Percentiles rank a stretch among this genome's conserved stretches.
phyloP scores from a whole-genome alignment of 371 early-diverging fungal species.

The Batkoa obscura region DNA sequence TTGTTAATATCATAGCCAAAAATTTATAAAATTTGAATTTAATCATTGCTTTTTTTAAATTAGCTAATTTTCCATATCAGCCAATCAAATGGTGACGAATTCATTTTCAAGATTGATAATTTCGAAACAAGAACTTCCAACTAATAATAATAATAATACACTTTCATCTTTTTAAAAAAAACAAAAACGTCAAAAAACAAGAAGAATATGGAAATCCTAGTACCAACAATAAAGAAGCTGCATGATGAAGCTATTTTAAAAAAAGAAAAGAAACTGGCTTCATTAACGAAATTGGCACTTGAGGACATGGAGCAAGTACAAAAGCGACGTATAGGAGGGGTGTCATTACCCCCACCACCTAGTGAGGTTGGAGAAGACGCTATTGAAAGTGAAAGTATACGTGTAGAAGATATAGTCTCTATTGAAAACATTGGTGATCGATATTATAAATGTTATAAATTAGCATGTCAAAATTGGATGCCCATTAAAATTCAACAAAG shows the following conservation, averaged over 20 bases:
- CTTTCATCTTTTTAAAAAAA: no score
- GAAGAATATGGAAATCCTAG: slow-evolving; percentile 3
- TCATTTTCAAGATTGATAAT: no score
- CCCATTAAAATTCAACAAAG: slow-evolving; percentile 7
- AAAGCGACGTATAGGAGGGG: background rate
- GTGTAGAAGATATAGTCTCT: background rate
- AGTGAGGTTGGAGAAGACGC: background rate
- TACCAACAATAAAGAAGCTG: background rate
- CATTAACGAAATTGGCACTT: background rate
- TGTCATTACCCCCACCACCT: slow-evolving; percentile 4
- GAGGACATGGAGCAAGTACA: slow-evolving; percentile 4
- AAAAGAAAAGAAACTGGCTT: background rate
- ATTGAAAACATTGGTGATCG: background rate
- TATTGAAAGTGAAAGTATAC: background rate
- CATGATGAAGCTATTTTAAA: background rate
- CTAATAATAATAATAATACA: no score
- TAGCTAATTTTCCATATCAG: no score
- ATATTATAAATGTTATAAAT: slow-evolving; percentile 9
- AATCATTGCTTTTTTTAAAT: no score
- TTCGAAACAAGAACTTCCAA: no score
- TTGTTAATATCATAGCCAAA: no score
- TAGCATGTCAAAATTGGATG: slow-evolving; percentile 8
- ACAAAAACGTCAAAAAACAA: no score
- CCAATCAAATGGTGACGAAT: no score
- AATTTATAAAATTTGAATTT: no score